Conservation (phyloP, 148 eudicot genomes). For the Silene latifolia region DNA sequence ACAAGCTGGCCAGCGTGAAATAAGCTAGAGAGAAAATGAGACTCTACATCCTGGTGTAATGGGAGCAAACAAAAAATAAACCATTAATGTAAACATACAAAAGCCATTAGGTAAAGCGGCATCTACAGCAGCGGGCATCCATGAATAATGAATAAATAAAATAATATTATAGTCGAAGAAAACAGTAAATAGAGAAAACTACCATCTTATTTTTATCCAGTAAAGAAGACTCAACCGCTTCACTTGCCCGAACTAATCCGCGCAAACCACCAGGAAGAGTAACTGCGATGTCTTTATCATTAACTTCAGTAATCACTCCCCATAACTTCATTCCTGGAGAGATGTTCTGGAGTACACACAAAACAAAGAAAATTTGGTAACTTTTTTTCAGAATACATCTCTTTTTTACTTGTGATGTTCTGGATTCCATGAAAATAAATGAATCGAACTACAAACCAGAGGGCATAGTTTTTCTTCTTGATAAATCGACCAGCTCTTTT, state of each 20-base stretch:
- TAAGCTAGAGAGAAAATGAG: constrained; percentile 51
- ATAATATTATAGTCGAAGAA: background rate
- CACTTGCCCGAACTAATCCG: constrained; percentile 82
- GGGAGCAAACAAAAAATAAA: background rate
- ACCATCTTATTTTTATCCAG: constrained; percentile 41
- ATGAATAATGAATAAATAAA: background rate
- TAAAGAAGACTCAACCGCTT: constrained; percentile 57
- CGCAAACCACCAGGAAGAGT: constrained; percentile 95
- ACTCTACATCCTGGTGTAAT: constrained; percentile 42
- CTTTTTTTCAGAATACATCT: background rate
- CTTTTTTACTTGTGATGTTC: background rate
- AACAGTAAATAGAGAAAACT: constrained; percentile 8
- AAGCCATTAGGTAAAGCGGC: background rate
- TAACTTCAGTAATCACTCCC: constrained; percentile 89
- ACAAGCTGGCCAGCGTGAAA: constrained; percentile 82
- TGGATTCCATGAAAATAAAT: background rate
- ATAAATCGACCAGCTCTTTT: background rate
- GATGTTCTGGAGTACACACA: constrained; percentile 55
- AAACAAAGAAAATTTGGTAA: constrained; percentile 6
- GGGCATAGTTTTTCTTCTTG: background rate
- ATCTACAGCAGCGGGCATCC: background rate
- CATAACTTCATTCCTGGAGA: constrained; percentile 90
- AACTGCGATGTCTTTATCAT: constrained; percentile 82
- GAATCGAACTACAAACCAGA: background rate
- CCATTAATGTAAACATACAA: background rate